A percentile compares a stretch with the other conserved stretches of the same genome.
Conservation (phyloP, 2,329 filamentous ascomycete genomes). For the Amauroascus niger region DNA sequence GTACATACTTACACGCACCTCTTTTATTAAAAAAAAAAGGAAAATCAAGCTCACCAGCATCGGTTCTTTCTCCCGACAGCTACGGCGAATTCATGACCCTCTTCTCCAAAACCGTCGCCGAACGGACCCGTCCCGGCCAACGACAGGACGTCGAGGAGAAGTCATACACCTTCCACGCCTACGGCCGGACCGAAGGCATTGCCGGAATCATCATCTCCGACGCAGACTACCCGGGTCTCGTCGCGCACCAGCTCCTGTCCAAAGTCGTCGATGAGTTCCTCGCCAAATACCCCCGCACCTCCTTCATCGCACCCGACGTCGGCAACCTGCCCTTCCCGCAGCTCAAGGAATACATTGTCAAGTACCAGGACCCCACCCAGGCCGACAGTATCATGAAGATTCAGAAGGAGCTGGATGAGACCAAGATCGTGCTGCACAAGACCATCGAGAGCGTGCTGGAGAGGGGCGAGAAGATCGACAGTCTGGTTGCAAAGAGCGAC, state of each 20-base stretch:
- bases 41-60: too few relatives aligned
- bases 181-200: conserved; percentile 63
- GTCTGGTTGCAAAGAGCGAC: conserved; percentile 85
- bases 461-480: conserved; percentile 93
- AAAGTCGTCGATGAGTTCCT: conserved; percentile 79
- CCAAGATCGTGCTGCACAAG: conserved; percentile 94
- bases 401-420: conserved; percentile 92
- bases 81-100: conserved; percentile 67
- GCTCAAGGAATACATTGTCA: conserved; percentile 66
- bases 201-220: conserved; percentile 64
- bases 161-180: conserved; percentile 56
- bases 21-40: too few relatives aligned
- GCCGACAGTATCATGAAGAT: conserved; percentile 93
- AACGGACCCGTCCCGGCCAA: conserved; percentile 70
- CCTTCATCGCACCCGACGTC: conserved; percentile 48
- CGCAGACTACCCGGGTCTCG: conserved; percentile 38
- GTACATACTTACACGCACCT: conserved; percentile 35
- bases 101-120: conserved; percentile 78
- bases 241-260: conserved; percentile 48
- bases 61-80: conserved; percentile 32
- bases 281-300: conserved; percentile 56
- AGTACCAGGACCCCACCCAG: conserved; percentile 79
- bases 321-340: conserved; percentile 57
- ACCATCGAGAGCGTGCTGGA: conserved; percentile 64
- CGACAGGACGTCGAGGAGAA: conserved; percentile 52